Conservation (phyloP, 1,139 yeast species). For the Geotrichum phurueaensis region DNA sequence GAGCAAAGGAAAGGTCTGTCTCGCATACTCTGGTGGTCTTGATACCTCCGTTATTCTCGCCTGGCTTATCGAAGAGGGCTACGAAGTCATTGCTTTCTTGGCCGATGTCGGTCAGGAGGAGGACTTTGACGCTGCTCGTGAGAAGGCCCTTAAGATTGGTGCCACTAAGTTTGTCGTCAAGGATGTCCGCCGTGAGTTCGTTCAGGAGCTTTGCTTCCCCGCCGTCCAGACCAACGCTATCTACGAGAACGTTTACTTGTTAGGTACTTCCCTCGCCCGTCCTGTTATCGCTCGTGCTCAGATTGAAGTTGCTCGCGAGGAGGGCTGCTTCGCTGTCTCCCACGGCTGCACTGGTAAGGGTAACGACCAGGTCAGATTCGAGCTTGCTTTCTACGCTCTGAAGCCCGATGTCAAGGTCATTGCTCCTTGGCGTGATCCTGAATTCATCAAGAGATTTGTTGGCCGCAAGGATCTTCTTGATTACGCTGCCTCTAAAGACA, state of each 20-base stretch:
- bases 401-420: conserved; percentile 95
- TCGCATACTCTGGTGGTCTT: conserved; percentile 98
- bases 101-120: conserved; percentile 99
- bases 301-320: conserved; percentile 90
- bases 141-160: conserved; percentile 93
- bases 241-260: conserved; percentile 90
- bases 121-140: conserved; percentile 95
- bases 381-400: conserved; percentile 90
- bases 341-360: conserved; percentile 99
- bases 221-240: conserved; percentile 96
- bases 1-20: conserved; percentile 98
- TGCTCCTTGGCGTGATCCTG: conserved; percentile 99
- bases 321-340: conserved; percentile 96
- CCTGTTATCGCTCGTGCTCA: conserved; percentile 98
- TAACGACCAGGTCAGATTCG: conserved; percentile 97
- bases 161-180: conserved; percentile 91
- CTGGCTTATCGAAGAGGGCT: conserved; percentile 96
- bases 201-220: conserved; percentile 87
- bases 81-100: conserved; percentile 95
- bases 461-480: conserved; percentile 95
- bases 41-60: conserved; percentile 97
- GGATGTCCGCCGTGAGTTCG: conserved; percentile 93
- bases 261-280: conserved; percentile 96
- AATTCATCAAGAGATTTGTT: conserved; percentile 88
- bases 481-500: conserved; percentile 83